Conservation (phyloP, 805 yeast genomes). For the Novakomyces olei region DNA sequence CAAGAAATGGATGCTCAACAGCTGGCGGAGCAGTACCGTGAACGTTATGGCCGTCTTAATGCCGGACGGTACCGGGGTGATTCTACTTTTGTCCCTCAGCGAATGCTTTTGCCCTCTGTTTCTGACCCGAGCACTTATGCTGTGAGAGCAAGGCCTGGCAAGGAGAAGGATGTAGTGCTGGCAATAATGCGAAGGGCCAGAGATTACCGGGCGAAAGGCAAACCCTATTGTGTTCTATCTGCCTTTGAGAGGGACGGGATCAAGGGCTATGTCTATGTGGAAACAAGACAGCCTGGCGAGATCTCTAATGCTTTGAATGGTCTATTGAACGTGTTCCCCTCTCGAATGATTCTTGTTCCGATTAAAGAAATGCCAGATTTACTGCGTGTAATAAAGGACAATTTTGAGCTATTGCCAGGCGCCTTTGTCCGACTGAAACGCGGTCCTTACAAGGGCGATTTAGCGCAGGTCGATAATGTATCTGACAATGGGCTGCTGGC, state of each 20-base stretch:
- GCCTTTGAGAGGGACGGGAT: constrained; percentile 89
- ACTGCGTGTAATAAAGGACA: constrained; percentile 73
- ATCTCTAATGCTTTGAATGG: constrained; percentile 76
- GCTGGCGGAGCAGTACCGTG: constrained; percentile 76
- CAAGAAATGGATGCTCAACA: constrained; percentile 90
- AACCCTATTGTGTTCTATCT: constrained; percentile 64
- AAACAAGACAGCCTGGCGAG: constrained; percentile 83
- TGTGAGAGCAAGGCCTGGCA: constrained; percentile 76
- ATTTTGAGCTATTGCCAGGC: constrained; percentile 75
- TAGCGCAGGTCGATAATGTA: constrained; percentile 79
- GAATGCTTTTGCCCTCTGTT: constrained; percentile 80
- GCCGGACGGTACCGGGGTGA: constrained; percentile 65
- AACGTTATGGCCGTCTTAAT: constrained; percentile 73
- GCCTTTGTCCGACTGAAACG: constrained; percentile 74
- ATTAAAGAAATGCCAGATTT: constrained; percentile 87
- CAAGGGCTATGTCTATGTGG: constrained; percentile 77
- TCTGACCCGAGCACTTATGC: constrained; percentile 95
- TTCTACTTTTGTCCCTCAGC: constrained; percentile 75
- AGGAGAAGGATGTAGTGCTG: constrained; percentile 75
- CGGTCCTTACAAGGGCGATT: constrained; percentile 79
- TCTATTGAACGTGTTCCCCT: constrained; percentile 59
- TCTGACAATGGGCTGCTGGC: constrained; percentile 92
- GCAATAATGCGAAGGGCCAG: constrained; percentile 65
- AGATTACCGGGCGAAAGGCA: constrained; percentile 49
- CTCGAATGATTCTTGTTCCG: constrained; percentile 69